phyloP scores from a whole-genome alignment of 495 filamentous ascomycete species.

The Pyronema omphalodes region DNA sequence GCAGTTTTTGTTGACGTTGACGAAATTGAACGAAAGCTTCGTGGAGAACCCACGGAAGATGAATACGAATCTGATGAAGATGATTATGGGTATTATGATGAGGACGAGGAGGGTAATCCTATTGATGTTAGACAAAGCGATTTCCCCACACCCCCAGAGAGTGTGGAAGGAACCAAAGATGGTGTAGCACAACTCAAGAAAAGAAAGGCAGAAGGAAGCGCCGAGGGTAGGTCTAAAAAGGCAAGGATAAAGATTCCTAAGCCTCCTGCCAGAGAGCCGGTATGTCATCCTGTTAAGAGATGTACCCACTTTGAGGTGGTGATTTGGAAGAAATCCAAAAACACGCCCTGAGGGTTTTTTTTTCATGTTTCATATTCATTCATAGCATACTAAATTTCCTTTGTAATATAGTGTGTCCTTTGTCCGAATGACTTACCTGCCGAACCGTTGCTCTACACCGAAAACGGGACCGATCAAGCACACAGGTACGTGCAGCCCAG shows the following conservation, averaged over 20 bases:
- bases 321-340: constrained; percentile 12
- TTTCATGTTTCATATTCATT: no score
- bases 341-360: background rate
- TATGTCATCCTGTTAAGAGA: constrained; percentile 14
- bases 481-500: constrained; percentile 36
- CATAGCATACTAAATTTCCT: constrained; percentile 5
- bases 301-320: constrained; percentile 24
- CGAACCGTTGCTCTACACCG: constrained; percentile 68
- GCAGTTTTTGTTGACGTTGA: constrained; percentile 96
- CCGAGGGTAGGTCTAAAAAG: constrained; percentile 33
- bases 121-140: constrained; percentile 28
- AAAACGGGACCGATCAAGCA: constrained; percentile 59
- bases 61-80: constrained; percentile 63
- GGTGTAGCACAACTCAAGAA: constrained; percentile 38
- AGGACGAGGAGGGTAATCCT: constrained; percentile 41
- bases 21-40: constrained; percentile 82
- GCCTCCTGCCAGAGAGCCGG: constrained; percentile 51
- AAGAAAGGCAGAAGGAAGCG: constrained; percentile 27
- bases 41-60: constrained; percentile 82
- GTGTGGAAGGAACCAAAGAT: constrained; percentile 34
- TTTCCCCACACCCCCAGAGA: constrained; percentile 64
- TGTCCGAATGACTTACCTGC: constrained; percentile 84
- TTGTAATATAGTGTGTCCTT: constrained; percentile 44
- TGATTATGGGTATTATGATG: constrained; percentile 41
- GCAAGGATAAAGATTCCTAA: constrained; percentile 49